Evolutionary conservation across 345 rosid species (phyloP).

Genomic region (Citrus hindsii): DNA sequence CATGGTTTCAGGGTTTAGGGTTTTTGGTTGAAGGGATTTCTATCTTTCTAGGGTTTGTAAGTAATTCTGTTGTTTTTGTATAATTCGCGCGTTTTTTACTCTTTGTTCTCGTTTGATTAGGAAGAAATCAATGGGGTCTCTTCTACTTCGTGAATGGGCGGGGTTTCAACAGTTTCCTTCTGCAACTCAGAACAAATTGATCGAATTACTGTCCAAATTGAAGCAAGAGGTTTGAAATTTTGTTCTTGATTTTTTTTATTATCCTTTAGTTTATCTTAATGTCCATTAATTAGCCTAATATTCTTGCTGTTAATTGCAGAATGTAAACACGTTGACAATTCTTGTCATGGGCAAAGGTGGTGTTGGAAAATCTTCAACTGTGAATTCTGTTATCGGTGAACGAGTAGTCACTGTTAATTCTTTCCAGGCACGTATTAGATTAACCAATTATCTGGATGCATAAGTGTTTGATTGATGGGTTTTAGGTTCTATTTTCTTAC

Average conservation of each 20-base stretch:
- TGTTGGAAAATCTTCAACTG: conserved; percentile 82
- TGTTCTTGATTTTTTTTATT: background rate
- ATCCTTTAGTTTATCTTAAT: background rate
- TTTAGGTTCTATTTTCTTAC: background rate
- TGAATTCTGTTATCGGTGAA: conserved; percentile 79
- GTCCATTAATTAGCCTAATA: background rate
- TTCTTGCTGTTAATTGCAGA: conserved; percentile 32
- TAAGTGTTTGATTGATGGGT: background rate
- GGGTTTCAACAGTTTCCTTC: conserved; percentile 78
- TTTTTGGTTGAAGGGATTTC: background rate
- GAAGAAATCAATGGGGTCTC: conserved; percentile 39
- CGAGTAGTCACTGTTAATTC: conserved; percentile 71
- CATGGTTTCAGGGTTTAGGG: conserved; percentile 15
- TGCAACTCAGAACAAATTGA: conserved; percentile 57
- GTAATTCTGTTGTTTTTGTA: background rate
- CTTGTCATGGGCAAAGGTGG: conserved; percentile 90
- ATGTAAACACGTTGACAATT: conserved; percentile 60
- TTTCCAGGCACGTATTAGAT: conserved; percentile 45
- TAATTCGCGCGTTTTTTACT: background rate
- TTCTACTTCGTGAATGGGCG: conserved; percentile 63
- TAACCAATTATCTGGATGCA: background rate
- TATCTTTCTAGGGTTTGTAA: background rate
- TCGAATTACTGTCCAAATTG: conserved; percentile 57
- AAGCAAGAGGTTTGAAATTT: conserved; percentile 58
- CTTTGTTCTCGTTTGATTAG: background rate